A percentile compares a stretch with the other conserved stretches of the same genome.
Conservation (phyloP, 1,284 basidiomycete species). For the Coniferiporia weirii region DNA sequence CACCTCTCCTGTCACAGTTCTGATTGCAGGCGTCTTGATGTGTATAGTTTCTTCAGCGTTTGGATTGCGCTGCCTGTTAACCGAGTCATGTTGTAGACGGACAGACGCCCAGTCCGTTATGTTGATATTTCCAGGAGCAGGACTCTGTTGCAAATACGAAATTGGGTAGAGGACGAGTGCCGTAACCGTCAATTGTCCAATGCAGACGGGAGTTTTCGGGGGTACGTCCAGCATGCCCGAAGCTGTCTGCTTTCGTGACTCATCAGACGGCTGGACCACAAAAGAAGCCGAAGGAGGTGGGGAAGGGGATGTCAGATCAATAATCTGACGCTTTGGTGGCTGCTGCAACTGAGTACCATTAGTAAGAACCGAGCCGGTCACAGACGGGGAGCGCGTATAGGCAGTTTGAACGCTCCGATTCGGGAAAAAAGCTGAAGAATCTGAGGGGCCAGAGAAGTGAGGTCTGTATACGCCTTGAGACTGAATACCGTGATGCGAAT, state of each 20-base stretch:
- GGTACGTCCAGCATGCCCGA: slow-evolving; percentile 48
- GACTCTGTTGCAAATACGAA: slow-evolving; percentile 53
- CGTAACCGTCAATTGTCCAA: slow-evolving; percentile 77
- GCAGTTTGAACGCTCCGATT: slow-evolving; percentile 20
- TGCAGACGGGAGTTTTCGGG: slow-evolving; percentile 80
- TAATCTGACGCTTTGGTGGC: slow-evolving; percentile 44
- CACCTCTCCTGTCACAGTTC: slow-evolving; percentile 44
- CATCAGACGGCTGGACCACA: slow-evolving; percentile 21
- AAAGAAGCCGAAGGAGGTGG: slow-evolving; percentile 53
- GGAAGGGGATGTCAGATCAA: slow-evolving; percentile 72
- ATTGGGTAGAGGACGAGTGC: slow-evolving; percentile 85
- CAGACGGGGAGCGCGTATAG: slow-evolving; percentile 23
- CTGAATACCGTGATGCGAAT: slow-evolving; percentile 16
- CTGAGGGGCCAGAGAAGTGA: slow-evolving; percentile 39
- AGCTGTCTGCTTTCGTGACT: slow-evolving; percentile 22
- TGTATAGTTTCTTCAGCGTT: slow-evolving; percentile 73
- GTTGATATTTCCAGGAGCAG: slow-evolving; percentile 28
- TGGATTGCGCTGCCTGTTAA: slow-evolving; percentile 43
- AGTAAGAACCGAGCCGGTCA: slow-evolving; percentile 10
- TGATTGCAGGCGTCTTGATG: slow-evolving; percentile 62
- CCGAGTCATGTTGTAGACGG: slow-evolving; percentile 67
- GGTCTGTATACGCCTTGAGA: slow-evolving; percentile 37
- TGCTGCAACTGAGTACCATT: slow-evolving; percentile 5
- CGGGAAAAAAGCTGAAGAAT: slow-evolving; percentile 31
- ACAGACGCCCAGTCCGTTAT: slow-evolving; percentile 74